A percentile compares a stretch with the other conserved stretches of the same genome.
Evolutionary conservation across 1,139 yeast species (phyloP).

Genomic region (Lodderomyces pseudojiufengensis): DNA sequence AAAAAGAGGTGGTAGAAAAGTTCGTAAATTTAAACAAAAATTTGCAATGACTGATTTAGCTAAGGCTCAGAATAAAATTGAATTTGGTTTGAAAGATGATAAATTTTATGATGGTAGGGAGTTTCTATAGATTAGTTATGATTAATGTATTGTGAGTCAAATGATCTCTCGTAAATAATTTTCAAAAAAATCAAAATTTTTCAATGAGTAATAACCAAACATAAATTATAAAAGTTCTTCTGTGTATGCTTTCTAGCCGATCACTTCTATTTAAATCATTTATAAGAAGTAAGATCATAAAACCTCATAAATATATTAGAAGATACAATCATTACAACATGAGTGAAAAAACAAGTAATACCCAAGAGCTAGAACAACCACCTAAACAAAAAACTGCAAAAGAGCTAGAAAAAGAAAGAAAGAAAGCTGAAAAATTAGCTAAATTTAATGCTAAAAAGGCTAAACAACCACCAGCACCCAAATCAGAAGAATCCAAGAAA

Average conservation of each 20-base stretch:
- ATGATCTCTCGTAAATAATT: too few species aligned
- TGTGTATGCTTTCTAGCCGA: constrained; percentile 2
- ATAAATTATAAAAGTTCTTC: too few species aligned
- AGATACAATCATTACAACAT: constrained; percentile 4
- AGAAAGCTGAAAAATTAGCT: constrained; percentile 95
- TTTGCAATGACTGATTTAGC: constrained; percentile 78
- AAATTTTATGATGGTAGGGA: constrained; percentile 10
- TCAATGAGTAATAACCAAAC: too few species aligned
- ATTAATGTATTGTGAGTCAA: too few species aligned
- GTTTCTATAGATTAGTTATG: too few species aligned
- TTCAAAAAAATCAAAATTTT: too few species aligned
- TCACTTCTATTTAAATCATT: constrained; percentile 2
- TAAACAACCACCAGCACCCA: constrained; percentile 44
- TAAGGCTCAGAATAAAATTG: constrained; percentile 80
- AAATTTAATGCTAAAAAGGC: constrained; percentile 93
- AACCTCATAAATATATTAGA: neutral
- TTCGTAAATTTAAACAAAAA: constrained; percentile 76
- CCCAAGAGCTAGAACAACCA: constrained; percentile 7
- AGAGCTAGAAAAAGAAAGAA: constrained; percentile 86
- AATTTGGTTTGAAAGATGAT: constrained; percentile 72
- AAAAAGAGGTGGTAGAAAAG: constrained; percentile 81
- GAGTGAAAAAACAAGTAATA: constrained; percentile 11
- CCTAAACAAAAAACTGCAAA: constrained; percentile 58
- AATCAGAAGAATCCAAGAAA: constrained; percentile 49
- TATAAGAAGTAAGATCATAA: constrained; percentile 3